Conservation (phyloP, 23 red algal species). For the Gracilaria caudata region DNA sequence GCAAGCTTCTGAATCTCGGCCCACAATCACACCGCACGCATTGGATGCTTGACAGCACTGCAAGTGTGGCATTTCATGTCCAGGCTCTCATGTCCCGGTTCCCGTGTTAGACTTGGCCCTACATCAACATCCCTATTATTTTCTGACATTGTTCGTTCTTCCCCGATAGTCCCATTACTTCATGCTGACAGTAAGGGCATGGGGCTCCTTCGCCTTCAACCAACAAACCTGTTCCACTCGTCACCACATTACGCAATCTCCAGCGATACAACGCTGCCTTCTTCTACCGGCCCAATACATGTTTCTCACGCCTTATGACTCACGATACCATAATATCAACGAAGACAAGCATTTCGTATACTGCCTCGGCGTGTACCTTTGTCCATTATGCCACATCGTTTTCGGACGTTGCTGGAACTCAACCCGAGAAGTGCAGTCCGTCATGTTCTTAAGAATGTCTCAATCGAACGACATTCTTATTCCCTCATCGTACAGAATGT, state of each 20-base stretch:
- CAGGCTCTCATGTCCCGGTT: neutral
- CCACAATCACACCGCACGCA: too few species aligned
- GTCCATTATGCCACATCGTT: neutral
- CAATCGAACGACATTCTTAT: neutral
- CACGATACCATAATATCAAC: neutral
- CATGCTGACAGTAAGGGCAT: neutral
- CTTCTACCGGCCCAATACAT: neutral
- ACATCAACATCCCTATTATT: too few species aligned
- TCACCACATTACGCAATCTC: slow-evolving; percentile 21
- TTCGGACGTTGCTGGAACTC: neutral
- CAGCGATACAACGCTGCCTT: neutral
- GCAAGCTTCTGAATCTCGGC: too few species aligned
- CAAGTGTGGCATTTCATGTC: too few species aligned
- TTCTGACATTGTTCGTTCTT: neutral
- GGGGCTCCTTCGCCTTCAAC: neutral
- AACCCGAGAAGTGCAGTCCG: neutral
- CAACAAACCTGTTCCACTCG: neutral
- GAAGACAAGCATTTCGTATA: neutral
- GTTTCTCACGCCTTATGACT: neutral
- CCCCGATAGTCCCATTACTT: neutral
- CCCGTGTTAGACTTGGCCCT: neutral
- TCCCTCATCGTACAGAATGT: neutral
- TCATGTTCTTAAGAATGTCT: neutral
- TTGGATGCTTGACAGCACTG: too few species aligned
- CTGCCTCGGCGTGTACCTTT: neutral